A percentile compares a stretch with the other conserved stretches of the same genome.
Evolutionary conservation across 768 basidiomycete genomes (phyloP).

Genomic region (Russula ochroleuca): DNA sequence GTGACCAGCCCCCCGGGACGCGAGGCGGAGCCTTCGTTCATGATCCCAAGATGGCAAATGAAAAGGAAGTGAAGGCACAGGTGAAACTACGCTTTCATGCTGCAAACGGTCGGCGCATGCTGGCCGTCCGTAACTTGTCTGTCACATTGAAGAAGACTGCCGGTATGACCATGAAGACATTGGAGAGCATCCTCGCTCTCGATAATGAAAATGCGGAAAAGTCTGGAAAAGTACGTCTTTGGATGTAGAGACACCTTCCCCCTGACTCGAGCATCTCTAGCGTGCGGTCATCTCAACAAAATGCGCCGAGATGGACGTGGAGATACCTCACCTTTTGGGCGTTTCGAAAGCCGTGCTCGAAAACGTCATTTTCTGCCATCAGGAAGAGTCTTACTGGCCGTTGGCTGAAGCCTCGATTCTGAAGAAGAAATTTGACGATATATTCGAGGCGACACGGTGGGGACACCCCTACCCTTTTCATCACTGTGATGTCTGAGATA

Average conservation of each 20-base stretch:
- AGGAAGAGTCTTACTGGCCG: constrained; percentile 99
- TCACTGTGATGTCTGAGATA: constrained; percentile 4
- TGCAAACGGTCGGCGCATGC: constrained; percentile 85
- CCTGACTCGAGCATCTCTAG: constrained; percentile 39
- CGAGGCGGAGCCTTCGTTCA: constrained; percentile 98
- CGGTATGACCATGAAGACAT: constrained; percentile 92
- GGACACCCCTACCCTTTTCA: constrained; percentile 21
- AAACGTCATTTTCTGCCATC: constrained; percentile 99
- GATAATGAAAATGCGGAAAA: constrained; percentile 63
- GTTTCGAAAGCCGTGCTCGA: constrained; percentile 98
- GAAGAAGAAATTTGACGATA: constrained; percentile 99
- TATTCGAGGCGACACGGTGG: constrained; percentile 95
- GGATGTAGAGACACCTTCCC: not conserved
- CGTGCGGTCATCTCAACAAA: constrained; percentile 91
- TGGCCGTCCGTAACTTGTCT: constrained; percentile 84
- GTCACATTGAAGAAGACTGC: constrained; percentile 89
- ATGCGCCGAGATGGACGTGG: constrained; percentile 93
- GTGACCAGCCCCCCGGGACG: constrained; percentile 95
- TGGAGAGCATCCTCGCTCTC: constrained; percentile 83
- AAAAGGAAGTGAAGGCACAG: constrained; percentile 98
- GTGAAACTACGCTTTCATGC: constrained; percentile 92
- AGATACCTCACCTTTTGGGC: constrained; percentile 89
- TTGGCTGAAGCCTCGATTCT: constrained; percentile 82
- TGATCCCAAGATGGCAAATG: constrained; percentile 99
- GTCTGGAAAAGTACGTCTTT: constrained; percentile 64